Base-by-base conservation (phyloP, 2,329 filamentous ascomycete genomes). In the Aspergillus sp. region DNA sequence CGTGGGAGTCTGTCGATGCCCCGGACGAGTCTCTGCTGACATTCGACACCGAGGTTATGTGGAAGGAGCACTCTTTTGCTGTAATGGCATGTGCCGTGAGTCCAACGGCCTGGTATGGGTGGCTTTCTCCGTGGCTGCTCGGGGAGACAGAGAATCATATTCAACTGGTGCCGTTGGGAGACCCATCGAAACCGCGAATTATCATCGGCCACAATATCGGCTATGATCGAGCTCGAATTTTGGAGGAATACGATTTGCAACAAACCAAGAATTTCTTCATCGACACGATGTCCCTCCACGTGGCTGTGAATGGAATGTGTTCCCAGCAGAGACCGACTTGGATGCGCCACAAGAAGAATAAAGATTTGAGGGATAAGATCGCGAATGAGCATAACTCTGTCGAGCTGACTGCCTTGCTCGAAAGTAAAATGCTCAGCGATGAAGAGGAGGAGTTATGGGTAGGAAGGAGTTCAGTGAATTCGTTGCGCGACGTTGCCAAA, bases 241-340 rank as follows among this genome's bases (percentile, higher is more conserved):
- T 83, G 19, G 93, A 98, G 63, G 93, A 98, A 64, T 98, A 98
- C 64, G 78, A 83, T 58, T 68, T 97, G 36, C 74, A 80, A 46
- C 91, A 96, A 65, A 85, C 88, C 1, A 80, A 82, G 35, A 97
- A 89, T 56, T 85, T 81, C 39, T 98, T 95, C 63, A 70, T 98
- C 44, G 93, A 98, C 64, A 98, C 93, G 29, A 98, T 98, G 93
- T 97, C 91, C 1, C 73, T 98, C 19, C 93, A 98, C 64, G 91
- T 95, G 5, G 94, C 94, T 2, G 91, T 95, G 27, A 98, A 98
- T 63, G 93, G 93, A 52, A 98, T 98, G 93, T 98, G 93, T 68
- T 97, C 93, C 26, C 84, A 86, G 54, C 93, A 98, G 66, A 80
- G 93, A 43, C 93, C 94, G 6, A 95, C 88, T 0, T 98, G 93